Base-by-base conservation (phyloP, 2,329 filamentous ascomycete species). In the Fusarium drepaniforme region DNA sequence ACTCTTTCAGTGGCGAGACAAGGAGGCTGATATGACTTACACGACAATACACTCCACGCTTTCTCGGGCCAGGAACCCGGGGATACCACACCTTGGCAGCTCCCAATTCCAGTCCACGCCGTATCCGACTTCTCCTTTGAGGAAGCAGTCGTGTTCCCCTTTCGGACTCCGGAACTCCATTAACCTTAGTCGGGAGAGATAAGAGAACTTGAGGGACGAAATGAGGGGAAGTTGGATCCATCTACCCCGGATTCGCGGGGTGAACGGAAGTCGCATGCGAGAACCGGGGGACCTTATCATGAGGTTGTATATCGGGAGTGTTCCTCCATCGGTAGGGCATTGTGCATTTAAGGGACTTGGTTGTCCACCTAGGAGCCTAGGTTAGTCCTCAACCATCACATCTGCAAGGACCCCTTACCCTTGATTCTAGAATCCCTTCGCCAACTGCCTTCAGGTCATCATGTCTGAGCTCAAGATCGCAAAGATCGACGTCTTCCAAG, bases 401-500 rank as follows among this genome's bases (percentile, higher is more conserved):
- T n/a, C 23, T 21, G 9, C 18, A 33, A 46, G 8, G 25, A 59
- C 16, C 25, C 40, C 40, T 23, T 8, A 61, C 58, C 28, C n/a
- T 60, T 33, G 23, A 56, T 23, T 23, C 18, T n/a, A 23, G 12
- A 60, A 18, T 35, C 28, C 13, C 21, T n/a, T 30, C 16, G 23
- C 25, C 49, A 57, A 9, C 11, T 28, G n/a, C 37, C 44, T 23
- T 16, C 4, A 21, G 11, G n/a, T 11, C 64, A 81, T 3, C 84
- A 75, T 76, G 73, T 53, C 67, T 13, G 70, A 72, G 2, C 70
- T 75, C 42, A 67, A 75, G 44, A 76, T 76, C 38, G 64, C 61
- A 13, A 71, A 67, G n/a, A 75, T 76, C 37, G 73, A 74, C 23
- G 67, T 74, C n/a, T 76, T 74, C 25, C 70, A 73, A 44, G 56